Conservation (phyloP, 192 early-diverging fungal species). For the Coemansia sp. region DNA sequence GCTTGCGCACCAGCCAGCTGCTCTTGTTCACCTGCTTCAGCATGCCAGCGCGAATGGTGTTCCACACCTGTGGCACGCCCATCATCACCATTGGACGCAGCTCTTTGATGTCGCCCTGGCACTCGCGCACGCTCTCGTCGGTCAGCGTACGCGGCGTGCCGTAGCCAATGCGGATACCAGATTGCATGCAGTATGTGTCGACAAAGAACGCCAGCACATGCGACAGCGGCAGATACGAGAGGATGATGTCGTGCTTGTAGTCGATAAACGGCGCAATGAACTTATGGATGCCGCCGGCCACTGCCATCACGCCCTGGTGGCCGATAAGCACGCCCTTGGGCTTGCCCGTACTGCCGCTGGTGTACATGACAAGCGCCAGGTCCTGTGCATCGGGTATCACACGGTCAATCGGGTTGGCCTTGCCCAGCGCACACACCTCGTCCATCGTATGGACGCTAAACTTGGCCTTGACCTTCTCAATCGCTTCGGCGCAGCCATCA, state of each 20-base stretch:
- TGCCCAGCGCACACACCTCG: conserved; percentile 66
- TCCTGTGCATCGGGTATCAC: conserved; percentile 69
- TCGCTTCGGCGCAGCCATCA: conserved; percentile 47
- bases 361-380: conserved; percentile 87
- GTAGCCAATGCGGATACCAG: conserved; percentile 70
- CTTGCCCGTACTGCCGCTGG: conserved; percentile 87
- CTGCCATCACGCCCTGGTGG: conserved; percentile 79
- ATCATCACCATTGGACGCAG: conserved; percentile 75
- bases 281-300: conserved; percentile 55
- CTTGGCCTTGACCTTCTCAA: conserved; percentile 56
- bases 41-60: conserved; percentile 83
- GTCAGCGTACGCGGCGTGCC: conserved; percentile 76
- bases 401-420: conserved; percentile 60
- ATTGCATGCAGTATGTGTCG: conserved; percentile 69
- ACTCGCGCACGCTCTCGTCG: conserved; percentile 64
- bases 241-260: conserved; percentile 59
- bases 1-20: conserved; percentile 55
- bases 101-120: conserved; percentile 77
- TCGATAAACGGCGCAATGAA: conserved; percentile 46
- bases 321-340: conserved; percentile 90
- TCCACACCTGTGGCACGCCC: conserved; percentile 86
- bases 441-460: conserved; percentile 58
- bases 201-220: conserved; percentile 89
- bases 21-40: conserved; percentile 62
- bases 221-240: conserved; percentile 85